A percentile compares a stretch with the other conserved stretches of the same genome.
phyloP scores from a whole-genome alignment of 2,329 filamentous ascomycete species.

The Xenoacremonium recifei region DNA sequence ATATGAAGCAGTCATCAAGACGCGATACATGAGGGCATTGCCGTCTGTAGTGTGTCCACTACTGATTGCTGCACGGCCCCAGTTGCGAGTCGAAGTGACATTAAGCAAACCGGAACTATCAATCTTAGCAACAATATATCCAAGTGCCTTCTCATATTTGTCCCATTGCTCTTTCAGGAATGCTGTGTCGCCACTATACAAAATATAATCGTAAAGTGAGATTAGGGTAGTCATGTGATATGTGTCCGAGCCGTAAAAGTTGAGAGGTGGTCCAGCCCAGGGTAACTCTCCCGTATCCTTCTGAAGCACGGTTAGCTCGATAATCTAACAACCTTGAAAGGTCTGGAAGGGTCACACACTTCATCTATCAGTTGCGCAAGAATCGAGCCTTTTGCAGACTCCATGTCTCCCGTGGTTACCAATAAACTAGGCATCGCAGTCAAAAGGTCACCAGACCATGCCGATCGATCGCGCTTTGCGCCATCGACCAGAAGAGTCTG shows the following conservation, averaged over 20 bases:
- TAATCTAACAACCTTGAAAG: too few relatives aligned
- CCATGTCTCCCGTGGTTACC: slow-evolving; percentile 53
- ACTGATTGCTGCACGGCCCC: too few relatives aligned
- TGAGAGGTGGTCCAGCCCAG: slow-evolving; percentile 43
- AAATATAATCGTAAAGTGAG: slow-evolving; percentile 53
- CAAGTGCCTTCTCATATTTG: slow-evolving; percentile 29
- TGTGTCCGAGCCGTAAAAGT: slow-evolving; percentile 24
- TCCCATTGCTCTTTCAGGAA: slow-evolving; percentile 24
- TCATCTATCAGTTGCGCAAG: too few relatives aligned
- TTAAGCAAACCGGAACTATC: slow-evolving; percentile 42
- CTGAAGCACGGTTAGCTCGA: not conserved
- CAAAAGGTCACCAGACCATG: slow-evolving; percentile 62
- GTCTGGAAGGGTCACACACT: too few relatives aligned
- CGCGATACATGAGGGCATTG: not conserved
- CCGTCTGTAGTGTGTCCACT: not conserved
- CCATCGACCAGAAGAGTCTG: slow-evolving; percentile 45
- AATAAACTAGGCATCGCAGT: slow-evolving; percentile 54
- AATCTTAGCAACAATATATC: slow-evolving; percentile 25
- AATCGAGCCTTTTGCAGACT: slow-evolving; percentile 45
- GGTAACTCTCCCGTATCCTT: slow-evolving; percentile 43
- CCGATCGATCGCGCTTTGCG: slow-evolving; percentile 56
- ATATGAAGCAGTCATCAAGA: not conserved
- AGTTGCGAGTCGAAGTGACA: not conserved
- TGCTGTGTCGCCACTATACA: slow-evolving; percentile 35
- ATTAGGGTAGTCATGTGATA: slow-evolving; percentile 46